phyloP scores from a whole-genome alignment of 139 green algal genomes.

The Zygnema circumcarinatum region DNA sequence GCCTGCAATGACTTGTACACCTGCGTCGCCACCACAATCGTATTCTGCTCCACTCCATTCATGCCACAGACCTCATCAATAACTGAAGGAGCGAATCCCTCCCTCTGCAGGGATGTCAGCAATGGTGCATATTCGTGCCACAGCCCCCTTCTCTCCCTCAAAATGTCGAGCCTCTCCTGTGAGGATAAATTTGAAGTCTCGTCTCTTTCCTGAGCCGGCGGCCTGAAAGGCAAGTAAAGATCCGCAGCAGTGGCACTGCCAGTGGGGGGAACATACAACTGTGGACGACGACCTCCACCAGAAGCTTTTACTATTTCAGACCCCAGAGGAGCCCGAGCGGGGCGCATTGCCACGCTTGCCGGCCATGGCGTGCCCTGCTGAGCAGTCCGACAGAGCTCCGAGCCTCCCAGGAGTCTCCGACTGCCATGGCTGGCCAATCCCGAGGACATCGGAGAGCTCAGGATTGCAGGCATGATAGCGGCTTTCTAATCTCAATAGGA shows the following conservation, averaged over 20 bases:
- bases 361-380: too few species aligned
- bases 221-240: constrained; percentile 39
- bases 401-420: background rate
- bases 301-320: background rate
- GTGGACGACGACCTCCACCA: background rate
- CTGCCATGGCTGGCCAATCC: too few species aligned
- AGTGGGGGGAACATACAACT: background rate
- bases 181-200: background rate
- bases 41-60: constrained; percentile 61
- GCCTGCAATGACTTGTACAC: constrained; percentile 43
- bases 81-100: constrained; percentile 7
- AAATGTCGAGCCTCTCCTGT: constrained; percentile 44
- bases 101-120: constrained; percentile 15
- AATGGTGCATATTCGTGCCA: constrained; percentile 53
- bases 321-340: background rate
- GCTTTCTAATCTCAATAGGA: too few species aligned
- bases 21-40: constrained; percentile 44
- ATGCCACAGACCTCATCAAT: constrained; percentile 59
- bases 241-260: background rate
- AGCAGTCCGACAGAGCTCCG: too few species aligned
- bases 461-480: too few species aligned
- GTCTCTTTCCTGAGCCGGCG: background rate
- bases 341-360: background rate
- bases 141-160: constrained; percentile 38
- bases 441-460: too few species aligned